A percentile compares a stretch with the other conserved stretches of the same genome.
phyloP scores from a whole-genome alignment of 495 filamentous ascomycete genomes.

The Hypoxylon fuscum region DNA sequence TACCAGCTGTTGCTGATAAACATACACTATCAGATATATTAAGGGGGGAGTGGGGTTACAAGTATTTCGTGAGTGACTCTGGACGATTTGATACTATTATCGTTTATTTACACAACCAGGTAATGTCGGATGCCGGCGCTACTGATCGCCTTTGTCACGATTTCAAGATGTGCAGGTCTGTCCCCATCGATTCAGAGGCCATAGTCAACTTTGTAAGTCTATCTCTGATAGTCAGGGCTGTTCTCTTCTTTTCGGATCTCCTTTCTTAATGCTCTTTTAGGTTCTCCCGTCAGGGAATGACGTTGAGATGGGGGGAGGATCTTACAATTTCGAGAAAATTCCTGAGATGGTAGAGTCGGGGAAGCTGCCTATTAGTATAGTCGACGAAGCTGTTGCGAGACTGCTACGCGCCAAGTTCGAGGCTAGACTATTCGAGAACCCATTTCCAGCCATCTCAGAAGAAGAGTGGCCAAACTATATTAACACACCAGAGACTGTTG shows the following conservation, averaged over 20 bases:
- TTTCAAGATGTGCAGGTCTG: conserved; percentile 67
- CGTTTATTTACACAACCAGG: conserved; percentile 33
- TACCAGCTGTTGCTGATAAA: conserved; percentile 68
- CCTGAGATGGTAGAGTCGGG: conserved; percentile 68
- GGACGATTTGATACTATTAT: no score
- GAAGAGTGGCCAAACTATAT: conserved; percentile 64
- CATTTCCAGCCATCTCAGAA: conserved; percentile 63
- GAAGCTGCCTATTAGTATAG: conserved; percentile 61
- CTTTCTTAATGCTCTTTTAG: conserved; percentile 17
- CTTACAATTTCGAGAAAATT: conserved; percentile 72
- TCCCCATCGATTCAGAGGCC: conserved; percentile 67
- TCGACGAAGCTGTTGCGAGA: conserved; percentile 71
- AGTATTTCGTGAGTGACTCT: conserved; percentile 61
- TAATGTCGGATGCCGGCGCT: conserved; percentile 66
- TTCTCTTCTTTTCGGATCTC: background rate
- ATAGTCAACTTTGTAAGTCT: conserved; percentile 49
- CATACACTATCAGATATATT: conserved; percentile 72
- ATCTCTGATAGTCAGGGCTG: background rate
- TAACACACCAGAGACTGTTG: conserved; percentile 62
- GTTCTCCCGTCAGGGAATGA: conserved; percentile 73
- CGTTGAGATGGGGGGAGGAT: conserved; percentile 80
- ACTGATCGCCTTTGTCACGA: conserved; percentile 70
- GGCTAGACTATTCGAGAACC: conserved; percentile 73
- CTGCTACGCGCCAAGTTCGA: conserved; percentile 71
- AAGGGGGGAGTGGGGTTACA: conserved; percentile 73